Evolutionary conservation across 108 stramenopile genomes (phyloP).

Genomic region (Conticribra weissflogii): DNA sequence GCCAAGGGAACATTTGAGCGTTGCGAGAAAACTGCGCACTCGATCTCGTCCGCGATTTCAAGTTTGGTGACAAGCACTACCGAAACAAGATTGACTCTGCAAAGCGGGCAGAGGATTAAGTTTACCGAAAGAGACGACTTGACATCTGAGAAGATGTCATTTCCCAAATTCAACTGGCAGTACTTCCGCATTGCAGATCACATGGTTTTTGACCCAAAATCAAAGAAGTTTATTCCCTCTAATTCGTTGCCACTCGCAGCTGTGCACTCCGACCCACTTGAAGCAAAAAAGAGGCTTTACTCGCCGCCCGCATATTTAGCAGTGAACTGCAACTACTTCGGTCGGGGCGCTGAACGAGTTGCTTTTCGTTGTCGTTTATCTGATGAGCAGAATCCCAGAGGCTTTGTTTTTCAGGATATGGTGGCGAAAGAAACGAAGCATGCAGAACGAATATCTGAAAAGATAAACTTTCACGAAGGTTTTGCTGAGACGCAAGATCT

Average conservation of each 20-base stretch:
- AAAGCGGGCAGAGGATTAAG: slow-evolving; percentile 32
- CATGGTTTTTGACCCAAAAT: slow-evolving; percentile 22
- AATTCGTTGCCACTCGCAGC: background rate
- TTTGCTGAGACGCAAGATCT: slow-evolving; percentile 59
- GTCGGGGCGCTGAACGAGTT: slow-evolving; percentile 53
- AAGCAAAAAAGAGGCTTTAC: slow-evolving; percentile 13
- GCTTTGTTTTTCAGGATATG: slow-evolving; percentile 50
- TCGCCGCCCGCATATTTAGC: slow-evolving; percentile 33
- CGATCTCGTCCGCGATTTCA: slow-evolving; percentile 49
- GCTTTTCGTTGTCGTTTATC: slow-evolving; percentile 51
- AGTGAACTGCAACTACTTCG: slow-evolving; percentile 31
- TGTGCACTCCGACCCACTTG: background rate
- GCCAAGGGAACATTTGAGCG: slow-evolving; percentile 47
- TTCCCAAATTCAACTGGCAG: slow-evolving; percentile 34
- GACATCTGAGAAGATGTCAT: slow-evolving; percentile 25
- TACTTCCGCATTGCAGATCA: slow-evolving; percentile 43
- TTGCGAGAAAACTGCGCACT: slow-evolving; percentile 52
- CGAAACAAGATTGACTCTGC: slow-evolving; percentile 41
- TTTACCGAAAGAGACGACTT: slow-evolving; percentile 23
- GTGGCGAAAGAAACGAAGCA: slow-evolving; percentile 59
- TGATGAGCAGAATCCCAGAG: slow-evolving; percentile 13
- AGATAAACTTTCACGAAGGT: slow-evolving; percentile 44
- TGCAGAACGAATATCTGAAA: slow-evolving; percentile 43
- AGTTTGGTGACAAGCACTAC: slow-evolving; percentile 54
- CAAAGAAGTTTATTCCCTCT: background rate